Evolutionary conservation across 345 rosid species (phyloP).

Genomic region (Toxicodendron radicans): DNA sequence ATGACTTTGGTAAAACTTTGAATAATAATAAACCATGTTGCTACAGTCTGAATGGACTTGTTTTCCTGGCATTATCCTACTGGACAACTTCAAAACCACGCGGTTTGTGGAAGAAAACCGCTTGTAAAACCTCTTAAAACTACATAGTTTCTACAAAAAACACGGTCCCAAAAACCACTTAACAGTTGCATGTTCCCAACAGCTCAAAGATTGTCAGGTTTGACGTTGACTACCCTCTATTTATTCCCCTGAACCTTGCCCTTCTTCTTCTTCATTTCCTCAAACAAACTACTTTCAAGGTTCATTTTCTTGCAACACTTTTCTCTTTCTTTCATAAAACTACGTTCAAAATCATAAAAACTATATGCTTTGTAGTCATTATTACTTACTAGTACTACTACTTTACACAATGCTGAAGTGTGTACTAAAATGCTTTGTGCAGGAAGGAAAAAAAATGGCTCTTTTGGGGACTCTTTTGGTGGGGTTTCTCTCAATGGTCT

Average conservation of each 20-base stretch:
- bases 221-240: conserved; percentile 48
- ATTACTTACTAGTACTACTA: neutral
- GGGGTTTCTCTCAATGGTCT: conserved; percentile 28
- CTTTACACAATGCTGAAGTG: neutral
- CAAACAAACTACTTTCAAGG: conserved; percentile 31
- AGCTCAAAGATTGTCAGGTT: conserved; percentile 19
- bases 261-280: conserved; percentile 28
- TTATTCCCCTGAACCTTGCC: conserved; percentile 25
- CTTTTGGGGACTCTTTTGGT: conserved; percentile 19
- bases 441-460: conserved; percentile 28
- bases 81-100: conserved; percentile 20
- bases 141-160: conserved; percentile 14
- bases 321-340: conserved; percentile 1
- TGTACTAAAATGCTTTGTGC: conserved; percentile 10
- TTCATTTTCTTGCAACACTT: conserved; percentile 5
- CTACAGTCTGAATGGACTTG: neutral
- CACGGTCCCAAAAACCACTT: conserved; percentile 1
- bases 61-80: conserved; percentile 10
- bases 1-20: neutral
- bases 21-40: neutral
- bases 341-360: no score
- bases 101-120: conserved; percentile 28
- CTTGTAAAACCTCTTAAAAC: conserved; percentile 14
- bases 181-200: conserved; percentile 32
- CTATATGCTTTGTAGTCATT: no score